Evolutionary conservation across 306 rosid genomes (phyloP).

Genomic region (Rosa chinensis): DNA sequence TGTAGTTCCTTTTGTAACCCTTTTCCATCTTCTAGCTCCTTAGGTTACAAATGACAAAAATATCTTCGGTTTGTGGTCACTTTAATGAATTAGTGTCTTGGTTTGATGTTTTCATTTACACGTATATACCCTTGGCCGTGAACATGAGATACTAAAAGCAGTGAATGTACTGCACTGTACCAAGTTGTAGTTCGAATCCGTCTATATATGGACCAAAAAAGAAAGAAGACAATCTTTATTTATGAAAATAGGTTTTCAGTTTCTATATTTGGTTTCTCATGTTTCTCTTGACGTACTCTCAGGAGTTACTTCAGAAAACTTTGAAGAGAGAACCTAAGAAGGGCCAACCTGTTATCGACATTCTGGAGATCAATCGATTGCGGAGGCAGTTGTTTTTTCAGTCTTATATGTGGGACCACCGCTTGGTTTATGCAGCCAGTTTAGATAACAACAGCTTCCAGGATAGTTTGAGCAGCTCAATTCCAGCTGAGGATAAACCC

Average conservation of each 20-base stretch:
- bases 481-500: conserved; percentile 44
- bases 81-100: neutral
- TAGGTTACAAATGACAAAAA: neutral
- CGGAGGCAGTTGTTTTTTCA: conserved; percentile 82
- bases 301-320: conserved; percentile 67
- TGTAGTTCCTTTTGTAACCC: neutral
- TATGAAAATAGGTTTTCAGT: neutral
- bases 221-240: neutral
- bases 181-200: neutral
- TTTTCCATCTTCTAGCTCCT: neutral
- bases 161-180: neutral
- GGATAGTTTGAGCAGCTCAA: conserved; percentile 38
- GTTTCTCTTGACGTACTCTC: conserved; percentile 28
- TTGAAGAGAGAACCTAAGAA: conserved; percentile 50
- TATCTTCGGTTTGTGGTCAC: conserved; percentile 1
- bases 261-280: conserved; percentile 10
- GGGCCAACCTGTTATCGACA: conserved; percentile 67
- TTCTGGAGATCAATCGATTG: conserved; percentile 78
- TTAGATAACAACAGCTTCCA: conserved; percentile 35
- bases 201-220: neutral
- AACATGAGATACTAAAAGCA: conserved; percentile 4
- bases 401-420: conserved; percentile 85
- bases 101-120: neutral
- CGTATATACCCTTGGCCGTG: neutral
- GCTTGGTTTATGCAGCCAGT: conserved; percentile 53